Conservation (phyloP, 2,329 filamentous ascomycete genomes). For the Fusarium buharicum region DNA sequence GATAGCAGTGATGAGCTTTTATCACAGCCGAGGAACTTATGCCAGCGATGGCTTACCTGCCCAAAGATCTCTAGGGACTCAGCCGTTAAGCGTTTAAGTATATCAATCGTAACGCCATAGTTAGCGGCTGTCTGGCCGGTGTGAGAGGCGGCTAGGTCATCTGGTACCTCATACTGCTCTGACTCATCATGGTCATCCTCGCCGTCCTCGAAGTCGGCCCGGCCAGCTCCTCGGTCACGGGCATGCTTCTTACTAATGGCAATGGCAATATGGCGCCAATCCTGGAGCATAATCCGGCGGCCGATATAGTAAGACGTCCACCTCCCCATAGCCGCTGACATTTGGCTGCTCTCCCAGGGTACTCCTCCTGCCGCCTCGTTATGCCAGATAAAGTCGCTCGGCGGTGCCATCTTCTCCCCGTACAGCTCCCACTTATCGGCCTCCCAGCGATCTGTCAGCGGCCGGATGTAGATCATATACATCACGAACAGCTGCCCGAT, state of each 20-base stretch:
- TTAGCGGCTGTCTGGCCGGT: not conserved
- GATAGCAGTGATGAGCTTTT: no score
- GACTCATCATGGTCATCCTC: not conserved
- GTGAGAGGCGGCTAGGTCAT: not conserved
- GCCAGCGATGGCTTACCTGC: not conserved
- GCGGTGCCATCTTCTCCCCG: not conserved
- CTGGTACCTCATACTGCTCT: slow-evolving; percentile 1
- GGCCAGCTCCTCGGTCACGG: not conserved
- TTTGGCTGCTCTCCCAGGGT: not conserved
- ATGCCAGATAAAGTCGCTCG: slow-evolving; percentile 2
- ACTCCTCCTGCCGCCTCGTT: not conserved
- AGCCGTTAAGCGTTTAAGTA: not conserved
- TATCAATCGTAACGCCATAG: not conserved
- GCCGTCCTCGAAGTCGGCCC: not conserved
- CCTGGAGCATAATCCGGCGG: slow-evolving; percentile 1
- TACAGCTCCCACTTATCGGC: not conserved
- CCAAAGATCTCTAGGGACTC: slow-evolving; percentile 1
- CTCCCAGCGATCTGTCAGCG: slow-evolving; percentile 2
- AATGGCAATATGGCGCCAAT: slow-evolving; percentile 4
- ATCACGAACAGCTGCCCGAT: slow-evolving; percentile 1
- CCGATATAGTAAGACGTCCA: not conserved
- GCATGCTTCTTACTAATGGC: slow-evolving; percentile 6
- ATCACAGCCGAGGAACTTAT: slow-evolving; percentile 1
- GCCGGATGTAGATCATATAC: slow-evolving; percentile 10
- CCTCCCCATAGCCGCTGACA: slow-evolving; percentile 2